These are phyloP conservation scores for Metschnikowia sp. DNA, from an alignment of 805 yeast genomes.

Conservation along the genomic window DNA sequence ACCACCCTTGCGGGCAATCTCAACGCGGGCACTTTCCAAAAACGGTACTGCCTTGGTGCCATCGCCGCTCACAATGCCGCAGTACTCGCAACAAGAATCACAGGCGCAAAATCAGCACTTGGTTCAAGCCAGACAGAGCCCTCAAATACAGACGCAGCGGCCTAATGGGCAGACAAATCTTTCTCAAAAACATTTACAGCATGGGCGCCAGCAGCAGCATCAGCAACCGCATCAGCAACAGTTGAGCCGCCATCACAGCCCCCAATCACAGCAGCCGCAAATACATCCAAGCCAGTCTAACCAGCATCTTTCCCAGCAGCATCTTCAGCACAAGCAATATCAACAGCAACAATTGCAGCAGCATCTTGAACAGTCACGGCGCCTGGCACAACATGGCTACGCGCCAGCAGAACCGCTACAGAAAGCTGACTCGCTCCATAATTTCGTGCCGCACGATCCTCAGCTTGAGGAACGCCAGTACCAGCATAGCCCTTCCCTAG, in stretches of 20 bases:
- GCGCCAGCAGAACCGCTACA: constrained; percentile 5
- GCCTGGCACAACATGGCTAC: not conserved
- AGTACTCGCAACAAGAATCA: not conserved
- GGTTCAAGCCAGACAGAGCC: not conserved
- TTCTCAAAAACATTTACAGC: constrained; percentile 1
- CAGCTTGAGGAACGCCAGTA: constrained; percentile 3
- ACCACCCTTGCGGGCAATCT: constrained; percentile 7
- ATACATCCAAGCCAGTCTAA: not conserved
- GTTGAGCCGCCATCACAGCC: not conserved
- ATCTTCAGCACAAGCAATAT: constrained; percentile 1
- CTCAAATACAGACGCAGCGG: not conserved
- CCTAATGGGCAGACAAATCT: not conserved
- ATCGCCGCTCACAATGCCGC: constrained; percentile 11
- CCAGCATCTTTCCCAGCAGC: not conserved
- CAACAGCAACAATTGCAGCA: constrained; percentile 9
- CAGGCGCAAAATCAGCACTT: constrained; percentile 3
- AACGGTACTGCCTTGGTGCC: constrained; percentile 8
- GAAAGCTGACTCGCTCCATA: not conserved
- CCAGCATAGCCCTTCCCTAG: not conserved
- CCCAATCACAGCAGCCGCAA: not conserved
- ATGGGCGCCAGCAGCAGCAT: constrained; percentile 2
- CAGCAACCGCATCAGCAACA: constrained; percentile 1
- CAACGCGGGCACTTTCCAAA: constrained; percentile 9
- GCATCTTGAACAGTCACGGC: not conserved
- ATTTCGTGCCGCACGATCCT: constrained; percentile 7